Evolutionary conservation across 768 basidiomycete species (phyloP), one percentile per base, ranked within the genome.

Genomic region (Lepiota venenata): DNA sequence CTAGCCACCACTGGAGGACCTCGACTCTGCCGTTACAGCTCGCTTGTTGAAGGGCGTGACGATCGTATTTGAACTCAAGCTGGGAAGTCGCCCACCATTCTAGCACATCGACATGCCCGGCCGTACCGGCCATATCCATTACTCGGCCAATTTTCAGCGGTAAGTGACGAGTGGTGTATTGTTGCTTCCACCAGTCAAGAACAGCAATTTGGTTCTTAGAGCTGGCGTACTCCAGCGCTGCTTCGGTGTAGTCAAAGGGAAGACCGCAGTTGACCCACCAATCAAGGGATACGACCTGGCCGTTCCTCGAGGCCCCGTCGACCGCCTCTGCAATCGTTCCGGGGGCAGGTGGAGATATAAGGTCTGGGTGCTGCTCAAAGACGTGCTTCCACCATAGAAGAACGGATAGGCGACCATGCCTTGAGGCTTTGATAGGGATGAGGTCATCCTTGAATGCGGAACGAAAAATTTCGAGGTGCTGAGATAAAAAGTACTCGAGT

Each of bases 51-150:
- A 93, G 71, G 25, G 88, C 88, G 58, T 84, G 80, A 40, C 81
- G 79, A 63, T 92, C 89, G 67, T 91, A 90, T 62, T 88, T 88
- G 57, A 81, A 80, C 42, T 91, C 89, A 37, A 91, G 75, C 55
- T 85, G 83, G 1, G 88, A 89, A 2, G 80, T 76, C 2, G 85
- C 82, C 91, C 91, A 93, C 91, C 91, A 93, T 65, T 88, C 88
- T 36, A 93, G 79, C 2, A 83, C 85, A 16, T 80, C 75, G 37
- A 89, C 83, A 60, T 89, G 80, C 1, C 89, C 89, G 6, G 88
- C 85, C 15, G 81, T 86, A 63, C 85, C 87, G 11, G 92, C 91
- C 77, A 84, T 83, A 64, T 93, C 91, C 82, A 93, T 88, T 18
- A 85, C 87, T 37, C 88, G 84, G 2, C 91, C 91, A 20, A 92